Base-by-base conservation (phyloP, 2,329 filamentous ascomycete genomes). In the Xylaria sp. region DNA sequence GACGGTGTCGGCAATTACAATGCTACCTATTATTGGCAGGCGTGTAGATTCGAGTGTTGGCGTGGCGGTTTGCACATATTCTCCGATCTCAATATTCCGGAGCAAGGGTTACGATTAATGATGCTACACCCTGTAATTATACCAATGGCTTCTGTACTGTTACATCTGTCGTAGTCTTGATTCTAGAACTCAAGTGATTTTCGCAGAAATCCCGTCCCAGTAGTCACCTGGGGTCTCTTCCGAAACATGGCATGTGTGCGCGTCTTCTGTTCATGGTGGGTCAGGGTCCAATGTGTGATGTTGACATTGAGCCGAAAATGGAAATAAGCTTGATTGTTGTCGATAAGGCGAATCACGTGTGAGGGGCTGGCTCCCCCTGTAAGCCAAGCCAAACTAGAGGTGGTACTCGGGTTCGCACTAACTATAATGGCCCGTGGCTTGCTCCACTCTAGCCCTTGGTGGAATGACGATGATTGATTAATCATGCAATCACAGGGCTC, bases 41-140 rank as follows among this genome's bases (percentile, higher is more conserved):
- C 63, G 46, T 51, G 57, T 59, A 46, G 67, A 54, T 60, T 38
- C 44, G 26, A 63, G 56, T 49, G 48, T 65, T 46, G 36, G 49
- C 48, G 33, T 66, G 69, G 54, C 53, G 69, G 64, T 60, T 67
- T 74, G 75, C 73, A 77, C 73, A 75, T 76, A 75, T 74, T 70
- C 57, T 63, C 67, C 36, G 68, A 71, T 72, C 66, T 71, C 44
- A 67, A 68, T 67, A 72, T 48, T 31, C 13, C 49, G 57, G 60
- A 23, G 36, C 54, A 56, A 66, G 58, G 67, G 68, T 72, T 69
- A 79, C 71, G 76, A 79, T 72, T 73, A 75, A 73, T 75, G 74
- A 77, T 77, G 75, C 65, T 73, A 75, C 74, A 77, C 72, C 74
- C 74, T 79, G 77, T 80, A 80, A 79, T 79, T 78, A 79, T 80